These are phyloP conservation scores for Ophiostoma montium DNA, from an alignment of 2,329 filamentous ascomycete species.

Conservation along the genomic window DNA sequence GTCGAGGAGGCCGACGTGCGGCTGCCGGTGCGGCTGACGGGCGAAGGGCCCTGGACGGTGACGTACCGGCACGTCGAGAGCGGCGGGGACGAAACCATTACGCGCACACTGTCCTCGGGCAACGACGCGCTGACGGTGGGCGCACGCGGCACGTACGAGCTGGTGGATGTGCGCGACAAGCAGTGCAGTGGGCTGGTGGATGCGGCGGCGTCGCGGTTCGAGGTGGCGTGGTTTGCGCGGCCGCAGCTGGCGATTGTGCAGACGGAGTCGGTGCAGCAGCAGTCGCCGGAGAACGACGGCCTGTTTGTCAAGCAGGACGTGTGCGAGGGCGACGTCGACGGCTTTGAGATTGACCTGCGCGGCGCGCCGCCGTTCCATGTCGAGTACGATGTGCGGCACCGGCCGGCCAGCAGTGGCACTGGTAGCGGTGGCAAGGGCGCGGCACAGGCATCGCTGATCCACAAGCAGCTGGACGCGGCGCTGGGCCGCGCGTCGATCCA, in stretches of 20 bases:
- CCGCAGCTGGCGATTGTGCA: conserved; percentile 57
- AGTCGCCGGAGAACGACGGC: too few species aligned
- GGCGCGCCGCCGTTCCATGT: conserved; percentile 70
- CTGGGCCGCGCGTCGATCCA: conserved; percentile 63
- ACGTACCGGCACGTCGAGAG: conserved; percentile 51
- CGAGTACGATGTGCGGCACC: conserved; percentile 66
- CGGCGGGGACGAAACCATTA: conserved; percentile 21
- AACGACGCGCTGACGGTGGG: conserved; percentile 59
- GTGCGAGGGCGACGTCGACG: conserved; percentile 89
- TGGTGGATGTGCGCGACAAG: conserved; percentile 61
- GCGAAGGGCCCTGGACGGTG: conserved; percentile 72
- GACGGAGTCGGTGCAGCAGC: conserved; percentile 40
- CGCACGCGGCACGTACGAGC: conserved; percentile 61
- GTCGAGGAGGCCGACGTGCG: conserved; percentile 62
- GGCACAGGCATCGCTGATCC: conserved; percentile 41
- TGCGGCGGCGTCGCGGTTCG: conserved; percentile 55
- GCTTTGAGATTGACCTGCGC: conserved; percentile 56
- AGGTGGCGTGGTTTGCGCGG: conserved; percentile 72
- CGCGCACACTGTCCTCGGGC: conserved; percentile 34
- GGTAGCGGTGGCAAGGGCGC: conserved; percentile 30
- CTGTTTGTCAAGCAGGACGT: conserved; percentile 64
- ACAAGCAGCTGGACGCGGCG: conserved; percentile 63
- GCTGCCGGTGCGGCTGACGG: conserved; percentile 72
- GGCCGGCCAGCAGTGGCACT: conserved; percentile 25
- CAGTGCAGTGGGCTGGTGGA: conserved; percentile 76